These are phyloP conservation scores for Linum tenue DNA, from an alignment of 345 rosid species.

Conservation along the genomic window DNA sequence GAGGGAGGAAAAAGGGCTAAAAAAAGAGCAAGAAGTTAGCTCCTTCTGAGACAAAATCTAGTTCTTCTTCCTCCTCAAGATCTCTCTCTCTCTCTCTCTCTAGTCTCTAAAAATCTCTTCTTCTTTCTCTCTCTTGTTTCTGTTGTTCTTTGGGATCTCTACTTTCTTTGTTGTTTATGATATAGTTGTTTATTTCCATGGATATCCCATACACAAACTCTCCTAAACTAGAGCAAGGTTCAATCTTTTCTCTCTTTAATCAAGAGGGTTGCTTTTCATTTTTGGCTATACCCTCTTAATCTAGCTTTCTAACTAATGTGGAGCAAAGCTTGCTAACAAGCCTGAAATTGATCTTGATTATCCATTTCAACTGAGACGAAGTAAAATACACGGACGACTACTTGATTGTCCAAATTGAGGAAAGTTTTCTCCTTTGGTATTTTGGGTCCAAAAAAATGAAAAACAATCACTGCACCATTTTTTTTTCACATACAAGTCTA, in stretches of 20 bases:
- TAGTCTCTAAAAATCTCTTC: slow-evolving; percentile 4
- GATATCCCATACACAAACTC: not conserved
- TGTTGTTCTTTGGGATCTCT: not conserved
- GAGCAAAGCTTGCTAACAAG: not conserved
- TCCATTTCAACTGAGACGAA: too few relatives aligned
- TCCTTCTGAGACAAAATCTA: slow-evolving; percentile 21
- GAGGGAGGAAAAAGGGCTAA: too few relatives aligned
- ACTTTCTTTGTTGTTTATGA: not conserved
- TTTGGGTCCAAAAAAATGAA: not conserved
- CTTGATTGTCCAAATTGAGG: too few relatives aligned
- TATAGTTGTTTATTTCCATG: not conserved
- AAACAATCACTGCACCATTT: not conserved
- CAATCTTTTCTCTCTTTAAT: not conserved
- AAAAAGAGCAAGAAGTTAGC: slow-evolving; percentile 12
- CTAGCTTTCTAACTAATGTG: not conserved
- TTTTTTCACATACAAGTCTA: not conserved
- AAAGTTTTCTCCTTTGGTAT: not conserved
- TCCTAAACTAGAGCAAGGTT: not conserved
- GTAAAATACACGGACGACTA: too few relatives aligned
- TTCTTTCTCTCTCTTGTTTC: not conserved
- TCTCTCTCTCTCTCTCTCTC: not conserved
- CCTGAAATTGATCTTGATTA: too few relatives aligned
- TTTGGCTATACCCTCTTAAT: not conserved
- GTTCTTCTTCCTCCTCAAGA: slow-evolving; percentile 9
- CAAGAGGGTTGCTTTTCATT: not conserved